phyloP scores from a whole-genome alignment of 129 eudicot genomes.

The Tanacetum coccineum region DNA sequence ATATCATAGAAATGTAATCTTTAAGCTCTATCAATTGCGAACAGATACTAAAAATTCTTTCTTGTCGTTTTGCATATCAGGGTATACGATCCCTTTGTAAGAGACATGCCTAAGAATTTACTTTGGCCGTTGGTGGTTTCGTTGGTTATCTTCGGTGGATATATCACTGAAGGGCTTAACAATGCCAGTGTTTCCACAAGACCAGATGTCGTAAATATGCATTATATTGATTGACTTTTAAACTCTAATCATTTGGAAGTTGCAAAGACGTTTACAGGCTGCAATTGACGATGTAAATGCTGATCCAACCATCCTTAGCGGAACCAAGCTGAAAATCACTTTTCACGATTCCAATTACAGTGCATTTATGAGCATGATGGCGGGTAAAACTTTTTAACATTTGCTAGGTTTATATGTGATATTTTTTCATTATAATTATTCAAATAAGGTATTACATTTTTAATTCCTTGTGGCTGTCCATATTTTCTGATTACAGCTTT shows the following conservation, averaged over 20 bases:
- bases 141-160: slow-evolving; percentile 21
- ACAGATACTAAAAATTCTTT: slow-evolving; percentile 8
- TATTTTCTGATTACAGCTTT: slow-evolving; percentile 46
- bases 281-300: slow-evolving; percentile 62
- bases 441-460: neutral
- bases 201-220: slow-evolving; percentile 50
- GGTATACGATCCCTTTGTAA: slow-evolving; percentile 26
- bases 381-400: slow-evolving; percentile 35
- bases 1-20: neutral
- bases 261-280: slow-evolving; percentile 54
- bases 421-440: neutral
- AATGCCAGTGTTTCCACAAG: slow-evolving; percentile 33
- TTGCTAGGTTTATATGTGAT: neutral
- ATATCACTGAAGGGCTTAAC: slow-evolving; percentile 28
- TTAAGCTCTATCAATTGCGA: neutral
- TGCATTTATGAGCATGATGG: slow-evolving; percentile 55
- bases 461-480: slow-evolving; percentile 13
- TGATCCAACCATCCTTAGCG: slow-evolving; percentile 46
- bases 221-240: slow-evolving; percentile 46
- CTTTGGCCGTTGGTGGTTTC: slow-evolving; percentile 35
- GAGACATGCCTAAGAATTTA: slow-evolving; percentile 27
- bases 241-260: slow-evolving; percentile 48
- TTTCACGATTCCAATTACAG: slow-evolving; percentile 43
- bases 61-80: slow-evolving; percentile 20
- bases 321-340: slow-evolving; percentile 47